Evolutionary conservation across 495 filamentous ascomycete genomes (phyloP).

Genomic region (Talaromyces proteolyticus): DNA sequence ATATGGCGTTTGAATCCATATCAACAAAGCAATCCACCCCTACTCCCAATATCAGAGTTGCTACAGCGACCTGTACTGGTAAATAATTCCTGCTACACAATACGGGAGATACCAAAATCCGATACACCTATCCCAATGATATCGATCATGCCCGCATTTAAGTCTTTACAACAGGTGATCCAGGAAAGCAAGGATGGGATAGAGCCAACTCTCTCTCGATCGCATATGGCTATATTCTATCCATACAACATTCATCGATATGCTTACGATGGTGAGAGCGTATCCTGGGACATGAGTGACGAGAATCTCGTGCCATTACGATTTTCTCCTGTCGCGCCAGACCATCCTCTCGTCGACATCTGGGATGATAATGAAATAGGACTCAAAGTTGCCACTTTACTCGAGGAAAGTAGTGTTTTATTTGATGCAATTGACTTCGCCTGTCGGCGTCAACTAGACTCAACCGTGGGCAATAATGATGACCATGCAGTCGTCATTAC

Average conservation of each 20-base stretch:
- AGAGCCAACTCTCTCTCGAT: not conserved
- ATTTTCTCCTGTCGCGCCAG: not conserved
- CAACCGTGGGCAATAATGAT: not conserved
- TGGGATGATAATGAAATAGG: not conserved
- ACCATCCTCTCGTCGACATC: not conserved
- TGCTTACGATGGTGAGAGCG: not conserved
- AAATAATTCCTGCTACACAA: too few species aligned
- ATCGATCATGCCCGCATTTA: not conserved
- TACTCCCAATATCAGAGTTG: too few species aligned
- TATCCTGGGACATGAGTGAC: not conserved
- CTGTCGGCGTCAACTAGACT: not conserved
- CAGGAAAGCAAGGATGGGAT: not conserved
- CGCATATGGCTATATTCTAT: not conserved
- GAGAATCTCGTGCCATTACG: not conserved
- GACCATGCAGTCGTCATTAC: constrained; percentile 3
- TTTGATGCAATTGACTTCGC: constrained; percentile 1
- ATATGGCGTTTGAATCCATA: too few species aligned
- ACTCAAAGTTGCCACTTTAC: not conserved
- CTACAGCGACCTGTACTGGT: too few species aligned
- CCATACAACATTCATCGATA: not conserved
- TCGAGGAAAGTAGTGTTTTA: not conserved
- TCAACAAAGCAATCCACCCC: too few species aligned
- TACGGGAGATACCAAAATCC: too few species aligned
- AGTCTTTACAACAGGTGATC: too few species aligned
- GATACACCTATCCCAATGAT: too few species aligned